Conservation (phyloP, 345 rosid species). For the Dipteronia dyeriana region DNA sequence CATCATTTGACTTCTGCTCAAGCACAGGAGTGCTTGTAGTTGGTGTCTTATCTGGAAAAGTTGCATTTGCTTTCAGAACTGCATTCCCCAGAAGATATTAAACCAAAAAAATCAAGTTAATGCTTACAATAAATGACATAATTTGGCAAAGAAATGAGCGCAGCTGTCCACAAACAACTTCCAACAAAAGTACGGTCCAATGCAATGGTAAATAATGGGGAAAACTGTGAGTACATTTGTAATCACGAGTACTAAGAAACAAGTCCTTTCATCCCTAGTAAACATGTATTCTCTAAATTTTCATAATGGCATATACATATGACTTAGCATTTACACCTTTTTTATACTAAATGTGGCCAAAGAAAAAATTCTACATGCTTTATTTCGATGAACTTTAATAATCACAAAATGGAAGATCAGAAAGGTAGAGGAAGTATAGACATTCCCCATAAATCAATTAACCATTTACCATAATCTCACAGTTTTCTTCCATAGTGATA, state of each 20-base stretch:
- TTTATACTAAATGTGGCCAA: background rate
- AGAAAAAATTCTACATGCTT: background rate
- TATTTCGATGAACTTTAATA: background rate
- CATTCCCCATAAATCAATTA: background rate
- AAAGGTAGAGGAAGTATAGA: too few species aligned
- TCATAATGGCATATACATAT: background rate
- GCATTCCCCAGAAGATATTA: slow-evolving; percentile 27
- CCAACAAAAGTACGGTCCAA: background rate
- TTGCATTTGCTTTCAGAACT: slow-evolving; percentile 83
- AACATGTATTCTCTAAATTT: background rate
- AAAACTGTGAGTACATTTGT: background rate
- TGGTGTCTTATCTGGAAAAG: slow-evolving; percentile 69
- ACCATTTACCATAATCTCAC: background rate
- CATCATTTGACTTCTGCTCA: slow-evolving; percentile 73
- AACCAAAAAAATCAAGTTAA: background rate
- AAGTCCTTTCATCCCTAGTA: background rate
- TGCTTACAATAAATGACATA: background rate
- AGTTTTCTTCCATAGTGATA: background rate
- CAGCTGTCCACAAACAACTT: background rate
- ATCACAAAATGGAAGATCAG: background rate
- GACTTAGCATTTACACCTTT: background rate
- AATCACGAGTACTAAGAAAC: background rate
- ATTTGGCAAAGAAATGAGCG: background rate
- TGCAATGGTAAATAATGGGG: background rate
- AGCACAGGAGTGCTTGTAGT: slow-evolving; percentile 58